phyloP scores from a whole-genome alignment of 768 basidiomycete genomes.

The Pleurotus ostreatus region DNA sequence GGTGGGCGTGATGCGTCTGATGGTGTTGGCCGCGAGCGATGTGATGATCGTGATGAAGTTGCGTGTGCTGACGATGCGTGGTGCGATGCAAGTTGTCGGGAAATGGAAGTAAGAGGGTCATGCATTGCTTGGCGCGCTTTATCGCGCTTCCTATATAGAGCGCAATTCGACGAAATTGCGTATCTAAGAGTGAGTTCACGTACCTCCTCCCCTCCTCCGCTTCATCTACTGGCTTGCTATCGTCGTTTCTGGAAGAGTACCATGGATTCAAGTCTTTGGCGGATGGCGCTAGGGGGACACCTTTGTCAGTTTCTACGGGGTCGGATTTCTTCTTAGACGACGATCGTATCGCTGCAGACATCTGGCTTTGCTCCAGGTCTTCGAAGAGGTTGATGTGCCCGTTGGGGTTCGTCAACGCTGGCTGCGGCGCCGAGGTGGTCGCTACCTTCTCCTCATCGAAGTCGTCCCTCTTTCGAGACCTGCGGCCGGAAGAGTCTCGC shows the following conservation, averaged over 20 bases:
- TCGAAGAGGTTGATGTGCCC: slow-evolving; percentile 85
- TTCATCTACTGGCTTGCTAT: slow-evolving; percentile 24
- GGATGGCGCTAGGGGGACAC: slow-evolving; percentile 69
- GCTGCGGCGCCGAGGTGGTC: slow-evolving; percentile 19
- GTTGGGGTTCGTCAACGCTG: slow-evolving; percentile 39
- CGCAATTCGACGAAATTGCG: background rate
- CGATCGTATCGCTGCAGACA: slow-evolving; percentile 37
- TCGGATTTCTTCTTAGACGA: slow-evolving; percentile 42
- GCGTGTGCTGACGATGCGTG: slow-evolving; percentile 26
- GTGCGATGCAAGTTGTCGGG: slow-evolving; percentile 49
- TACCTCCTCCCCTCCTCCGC: slow-evolving; percentile 36
- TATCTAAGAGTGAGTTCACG: slow-evolving; percentile 2
- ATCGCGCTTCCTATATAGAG: slow-evolving; percentile 50
- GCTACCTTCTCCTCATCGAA: slow-evolving; percentile 9
- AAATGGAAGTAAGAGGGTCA: slow-evolving; percentile 76
- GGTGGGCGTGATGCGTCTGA: slow-evolving; percentile 24
- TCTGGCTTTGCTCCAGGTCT: slow-evolving; percentile 64
- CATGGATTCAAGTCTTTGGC: slow-evolving; percentile 79
- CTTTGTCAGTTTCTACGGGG: slow-evolving; percentile 59
- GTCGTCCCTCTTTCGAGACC: slow-evolving; percentile 30
- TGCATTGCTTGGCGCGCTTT: slow-evolving; percentile 55
- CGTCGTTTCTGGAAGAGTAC: slow-evolving; percentile 42
- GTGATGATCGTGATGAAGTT: slow-evolving; percentile 13
- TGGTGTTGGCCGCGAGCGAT: slow-evolving; percentile 12
- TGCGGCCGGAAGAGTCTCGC: slow-evolving; percentile 21